Evolutionary conservation across 169 alveolate genomes (phyloP), one percentile per base, ranked within the genome.

Genomic region (Plasmodium yoelii): DNA sequence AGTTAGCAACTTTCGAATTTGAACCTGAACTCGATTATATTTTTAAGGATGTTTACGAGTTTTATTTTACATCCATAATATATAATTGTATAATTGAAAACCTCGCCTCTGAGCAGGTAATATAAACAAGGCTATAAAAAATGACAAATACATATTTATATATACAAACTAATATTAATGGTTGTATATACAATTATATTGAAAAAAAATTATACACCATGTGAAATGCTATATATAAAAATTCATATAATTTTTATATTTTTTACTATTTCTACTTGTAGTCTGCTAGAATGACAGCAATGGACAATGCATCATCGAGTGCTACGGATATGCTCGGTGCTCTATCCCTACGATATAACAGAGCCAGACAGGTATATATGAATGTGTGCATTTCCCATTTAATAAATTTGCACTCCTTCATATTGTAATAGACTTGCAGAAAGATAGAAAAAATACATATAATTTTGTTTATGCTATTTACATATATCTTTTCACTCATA

Each of bases 251-350:
- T 64, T 64, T 22, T 49, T 68, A 46, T 13, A 9, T 18, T 49
- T 26, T 68, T 26, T 47, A 15, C 0, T 34, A 12, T 19, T 65
- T 39, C 42, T 10, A 34, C 15, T 64, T 60, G 1, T 18, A 95
- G 94, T 94, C 97, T 10, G 97, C 97, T 15, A 92, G 97, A 46
- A 94, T 95, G 96, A 92, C 97, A 10, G 97, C 97, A 9, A 95
- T 95, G 97, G 97, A 95, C 93, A 95, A 94, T 67, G 97, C 97
- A 47, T 95, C 97, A 47, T 87, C 95, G 55, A 95, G 94, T 72
- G 97, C 97, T 9, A 92, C 97, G 6, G 97, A 95, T 28, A 95
- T 95, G 97, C 80, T 95, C 47, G 92, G 90, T 53, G 56, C 92
- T 7, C 92, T 95, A 46, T 92, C 97, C 56, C 94, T 95, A 44